Evolutionary conservation across 305 asterid species (phyloP), one percentile per base, ranked within the genome.

Genomic region (Petunia hybrid): DNA sequence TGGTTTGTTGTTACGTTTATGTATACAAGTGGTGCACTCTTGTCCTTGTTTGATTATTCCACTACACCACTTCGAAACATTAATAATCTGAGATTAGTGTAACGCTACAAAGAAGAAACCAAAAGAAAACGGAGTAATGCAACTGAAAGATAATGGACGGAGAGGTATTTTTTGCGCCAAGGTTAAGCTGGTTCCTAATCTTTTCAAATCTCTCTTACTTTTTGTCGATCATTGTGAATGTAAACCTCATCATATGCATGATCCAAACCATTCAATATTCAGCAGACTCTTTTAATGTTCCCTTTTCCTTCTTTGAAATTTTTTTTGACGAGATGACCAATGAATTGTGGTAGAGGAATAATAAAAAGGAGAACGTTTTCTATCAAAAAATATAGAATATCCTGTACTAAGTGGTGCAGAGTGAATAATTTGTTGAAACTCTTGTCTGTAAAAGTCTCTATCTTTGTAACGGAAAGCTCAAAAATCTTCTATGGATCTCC

Each of bases 161-260:
- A 69, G 40, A 69, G 8, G 56, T 69, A 41, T 67, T 43, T 43
- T 38, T 68, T 16, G 2, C 16, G 8, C 40, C 38, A 68, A 68
- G 38, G 76, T 68, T 68, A 16, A 68, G 46, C 46, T 69, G 59
- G 40, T 69, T 43, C 16, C 76, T 69, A 69, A 69, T 69, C 51
- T 69, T 43, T 42, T 22, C 8, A 69, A 69, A 43, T 8, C 8
- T 45, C 40, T 42, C n/a, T 43, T 43, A 40, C 40, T 8, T 69
- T 22, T 16, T 16, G 57, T 8, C 57, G n/a, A n/a, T 68, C 76
- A 68, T 43, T 16, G 39, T 42, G 76, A n/a, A n/a, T n/a, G n/a
- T n/a, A n/a, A 68, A 68, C 40, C 6, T 42, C 39, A 8, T 48
- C 8, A 48, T 48, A 7, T 7, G 43, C 9, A 35, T 62, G n/a